phyloP scores from a whole-genome alignment of 306 rosid species.

The Ormosia emarginata region DNA sequence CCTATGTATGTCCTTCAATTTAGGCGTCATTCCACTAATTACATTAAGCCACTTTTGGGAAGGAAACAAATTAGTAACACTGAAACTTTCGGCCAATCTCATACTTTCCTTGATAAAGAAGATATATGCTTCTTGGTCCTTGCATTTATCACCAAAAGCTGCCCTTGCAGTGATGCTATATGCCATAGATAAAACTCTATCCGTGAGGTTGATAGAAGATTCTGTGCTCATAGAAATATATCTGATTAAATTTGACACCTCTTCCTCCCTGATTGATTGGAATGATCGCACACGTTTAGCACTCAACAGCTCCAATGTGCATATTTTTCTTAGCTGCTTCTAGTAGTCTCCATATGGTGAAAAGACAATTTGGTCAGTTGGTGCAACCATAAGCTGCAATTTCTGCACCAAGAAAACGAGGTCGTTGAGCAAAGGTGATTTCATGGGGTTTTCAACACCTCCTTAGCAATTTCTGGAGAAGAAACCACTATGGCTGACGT shows the following conservation, averaged over 20 bases:
- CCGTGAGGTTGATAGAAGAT: neutral
- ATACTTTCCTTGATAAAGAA: neutral
- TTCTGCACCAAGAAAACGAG: neutral
- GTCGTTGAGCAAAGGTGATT: conserved; percentile 10
- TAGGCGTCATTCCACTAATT: conserved; percentile 1
- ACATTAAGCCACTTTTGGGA: conserved; percentile 19
- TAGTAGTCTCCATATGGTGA: conserved; percentile 28
- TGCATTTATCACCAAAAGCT: conserved; percentile 16
- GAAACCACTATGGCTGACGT: conserved; percentile 12
- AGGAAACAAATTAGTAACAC: conserved; percentile 22
- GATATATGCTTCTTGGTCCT: conserved; percentile 1
- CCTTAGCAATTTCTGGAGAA: conserved; percentile 33
- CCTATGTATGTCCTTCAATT: neutral
- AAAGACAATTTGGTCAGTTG: neutral
- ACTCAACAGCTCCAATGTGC: conserved; percentile 18
- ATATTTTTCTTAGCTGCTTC: conserved; percentile 29
- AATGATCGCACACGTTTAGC: conserved; percentile 22
- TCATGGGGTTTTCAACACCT: conserved; percentile 32
- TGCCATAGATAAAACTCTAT: neutral
- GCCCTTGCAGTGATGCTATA: neutral
- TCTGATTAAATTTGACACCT: neutral
- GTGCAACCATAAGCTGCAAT: neutral
- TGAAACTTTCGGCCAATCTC: neutral
- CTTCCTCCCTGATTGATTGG: conserved; percentile 7
- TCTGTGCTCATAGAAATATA: neutral